Evolutionary conservation across 164 flowering plant species (phyloP).

Genomic region (Magnolia changhungtana): DNA sequence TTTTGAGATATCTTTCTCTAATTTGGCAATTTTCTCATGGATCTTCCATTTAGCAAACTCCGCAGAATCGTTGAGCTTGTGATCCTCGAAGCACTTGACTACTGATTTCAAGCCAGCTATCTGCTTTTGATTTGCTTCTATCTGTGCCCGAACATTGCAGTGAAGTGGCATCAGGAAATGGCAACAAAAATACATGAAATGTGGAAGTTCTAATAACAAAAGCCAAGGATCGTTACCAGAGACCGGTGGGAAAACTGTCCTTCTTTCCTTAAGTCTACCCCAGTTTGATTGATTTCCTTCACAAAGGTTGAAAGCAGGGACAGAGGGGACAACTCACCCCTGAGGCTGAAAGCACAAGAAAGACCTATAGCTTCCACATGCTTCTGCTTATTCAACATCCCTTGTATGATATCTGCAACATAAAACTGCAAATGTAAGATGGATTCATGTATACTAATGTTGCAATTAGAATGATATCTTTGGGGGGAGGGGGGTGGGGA

Average conservation of each 20-base stretch:
- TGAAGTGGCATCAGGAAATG: background rate
- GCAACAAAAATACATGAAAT: background rate
- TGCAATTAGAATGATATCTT: no score
- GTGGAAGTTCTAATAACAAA: background rate
- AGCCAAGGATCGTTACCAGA: slow-evolving; percentile 24
- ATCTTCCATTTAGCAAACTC: slow-evolving; percentile 36
- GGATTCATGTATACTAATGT: no score
- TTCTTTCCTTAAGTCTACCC: slow-evolving; percentile 25
- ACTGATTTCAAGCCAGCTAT: slow-evolving; percentile 38
- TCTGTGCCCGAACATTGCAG: slow-evolving; percentile 25
- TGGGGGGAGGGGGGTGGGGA: no score
- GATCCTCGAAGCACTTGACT: slow-evolving; percentile 34
- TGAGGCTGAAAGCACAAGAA: slow-evolving; percentile 37
- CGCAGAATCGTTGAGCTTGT: slow-evolving; percentile 29
- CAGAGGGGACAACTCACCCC: slow-evolving; percentile 38
- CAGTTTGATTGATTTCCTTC: slow-evolving; percentile 26
- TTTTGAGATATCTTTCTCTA: slow-evolving; percentile 37
- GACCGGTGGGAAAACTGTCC: slow-evolving; percentile 20
- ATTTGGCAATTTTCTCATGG: slow-evolving; percentile 27
- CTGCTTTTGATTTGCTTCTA: slow-evolving; percentile 37
- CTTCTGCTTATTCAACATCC: slow-evolving; percentile 37
- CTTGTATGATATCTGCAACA: slow-evolving; percentile 38
- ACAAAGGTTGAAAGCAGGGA: slow-evolving; percentile 33
- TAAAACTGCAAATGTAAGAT: background rate
- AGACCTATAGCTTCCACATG: slow-evolving; percentile 40